Base-by-base conservation (phyloP, 2,329 filamentous ascomycete genomes). In the Teratosphaeria zuluensis region DNA sequence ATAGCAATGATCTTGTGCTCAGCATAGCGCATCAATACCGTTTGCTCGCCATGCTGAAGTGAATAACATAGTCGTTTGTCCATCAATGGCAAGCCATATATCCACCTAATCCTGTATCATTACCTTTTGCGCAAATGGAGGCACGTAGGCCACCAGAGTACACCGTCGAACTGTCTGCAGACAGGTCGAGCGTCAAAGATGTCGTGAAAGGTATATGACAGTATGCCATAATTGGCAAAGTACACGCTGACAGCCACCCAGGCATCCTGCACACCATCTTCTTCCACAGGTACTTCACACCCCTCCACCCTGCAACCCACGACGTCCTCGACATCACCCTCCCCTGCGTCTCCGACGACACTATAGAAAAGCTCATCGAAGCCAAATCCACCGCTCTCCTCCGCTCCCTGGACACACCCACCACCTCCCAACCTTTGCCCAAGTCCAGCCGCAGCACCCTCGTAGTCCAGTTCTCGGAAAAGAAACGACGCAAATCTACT, bases 211-310 rank as follows among this genome's bases (percentile, higher is more conserved):
- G 92, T 70, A 60, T 56, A 42, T 55, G 46, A 60, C 12, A 1
- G 33, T 33, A 9, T 28, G 21, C 24, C 54, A 56, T 59, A 8
- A 38, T 52, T 33, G 46, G 14, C 30, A n/a, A 16, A 28, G 11
- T 31, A 54, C 8, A 6, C 7, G 24, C n/a, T 33, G 24, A 54
- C 12, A 2, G 24, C 28, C 28, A n/a, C 28, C 5, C 33, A 95
- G 92, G 89, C 63, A 89, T 96, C 72, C 83, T 97, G 55, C 92
- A 96, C 74, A 95, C 92, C 55, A 96, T 97, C 74, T 99, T 97
- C 84, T 97, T 97, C 82, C 92, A 96, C 78, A 88, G 94, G 70
- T 95, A 92, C 83, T 96, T 97, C 80, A 90, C 90, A 59, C 86
- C 90, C 59, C 83, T 96, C 66, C 80, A 84, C 51, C 92, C 94